Evolutionary conservation across 1,284 basidiomycete species (phyloP), one percentile per base, ranked within the genome.

Genomic region (Phaffia rhodozyma): DNA sequence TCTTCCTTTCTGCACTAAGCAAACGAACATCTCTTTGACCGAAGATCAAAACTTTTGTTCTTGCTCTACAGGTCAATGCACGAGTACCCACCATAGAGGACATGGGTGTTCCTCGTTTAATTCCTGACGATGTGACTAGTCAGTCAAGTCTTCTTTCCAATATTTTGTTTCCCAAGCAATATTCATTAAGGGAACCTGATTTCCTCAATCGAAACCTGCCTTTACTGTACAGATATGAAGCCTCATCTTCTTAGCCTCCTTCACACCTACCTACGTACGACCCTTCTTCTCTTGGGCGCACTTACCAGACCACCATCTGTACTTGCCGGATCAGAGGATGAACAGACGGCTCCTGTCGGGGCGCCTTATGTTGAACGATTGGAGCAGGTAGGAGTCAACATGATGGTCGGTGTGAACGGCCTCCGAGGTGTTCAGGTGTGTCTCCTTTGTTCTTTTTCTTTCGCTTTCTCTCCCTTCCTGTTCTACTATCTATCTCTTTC

Each of bases 321-420:
- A 18, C 55, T 51, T 7, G 48, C 59, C 11, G 30, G 38, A 32
- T 56, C 27, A 7, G 34, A 65, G 38, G 55, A 61, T 5, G 52
- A 61, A 32, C 29, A 34, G 27, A 7, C 29, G 25, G 51, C 29
- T 52, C 38, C 38, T 5, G 60, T 61, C 3, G 53, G 49, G 3
- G 43, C 51, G 29, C 62, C 62, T 7, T 61, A 66, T 43, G 60
- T 66, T 9, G 56, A 52, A 3, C 16, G 60, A 27, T 21, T 66
- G 60, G 60, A 60, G 1, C 60, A 66, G 52, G 51, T 66, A n/a
- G 64, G 59, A 6, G 64, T 66, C 53, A 66, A 66, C 43, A 66
- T 66, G 64, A 58, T 66, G 18, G 60, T 43, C 6, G 43, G 55
- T 4, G 64, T 66, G 32, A 66, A 66, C 50, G 60, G 38, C 20